Percentiles rank a stretch among this genome's conserved stretches.
These are phyloP conservation scores for Fusarium multiceps DNA, from an alignment of 2,329 filamentous ascomycete species.

Conservation along the genomic window DNA sequence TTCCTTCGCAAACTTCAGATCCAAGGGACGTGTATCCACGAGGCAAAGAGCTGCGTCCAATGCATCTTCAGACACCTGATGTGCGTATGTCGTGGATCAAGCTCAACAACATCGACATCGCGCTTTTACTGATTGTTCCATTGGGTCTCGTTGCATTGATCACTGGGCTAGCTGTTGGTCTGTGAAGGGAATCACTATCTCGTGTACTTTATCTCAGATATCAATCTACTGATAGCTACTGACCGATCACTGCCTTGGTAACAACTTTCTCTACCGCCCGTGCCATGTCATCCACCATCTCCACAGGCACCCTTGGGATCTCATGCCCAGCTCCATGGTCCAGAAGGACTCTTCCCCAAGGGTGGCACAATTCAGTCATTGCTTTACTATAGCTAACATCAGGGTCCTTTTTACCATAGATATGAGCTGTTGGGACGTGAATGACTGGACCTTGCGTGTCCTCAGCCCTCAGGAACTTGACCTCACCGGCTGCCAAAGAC, in stretches of 20 bases:
- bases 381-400: constrained; percentile 5
- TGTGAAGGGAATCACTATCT: too few relatives aligned
- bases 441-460: background rate
- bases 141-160: background rate
- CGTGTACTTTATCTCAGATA: background rate
- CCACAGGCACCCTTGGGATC: background rate
- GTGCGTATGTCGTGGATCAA: constrained; percentile 11
- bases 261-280: constrained; percentile 9
- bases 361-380: constrained; percentile 1
- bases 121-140: background rate
- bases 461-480: background rate
- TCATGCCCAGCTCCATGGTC: constrained; percentile 12
- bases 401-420: constrained; percentile 3
- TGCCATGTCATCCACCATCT: constrained; percentile 5
- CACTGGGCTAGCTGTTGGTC: too few relatives aligned
- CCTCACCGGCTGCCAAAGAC: background rate
- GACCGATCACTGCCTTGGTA: background rate
- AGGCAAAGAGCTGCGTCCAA: background rate
- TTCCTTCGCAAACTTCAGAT: too few relatives aligned
- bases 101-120: constrained; percentile 3
- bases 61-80: constrained; percentile 11
- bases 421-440: background rate
- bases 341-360: background rate
- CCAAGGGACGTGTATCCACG: background rate
- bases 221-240: background rate